These are phyloP conservation scores for Lodderomyces metapsilosis DNA, from an alignment of 1,139 yeast genomes.

Conservation along the genomic window DNA sequence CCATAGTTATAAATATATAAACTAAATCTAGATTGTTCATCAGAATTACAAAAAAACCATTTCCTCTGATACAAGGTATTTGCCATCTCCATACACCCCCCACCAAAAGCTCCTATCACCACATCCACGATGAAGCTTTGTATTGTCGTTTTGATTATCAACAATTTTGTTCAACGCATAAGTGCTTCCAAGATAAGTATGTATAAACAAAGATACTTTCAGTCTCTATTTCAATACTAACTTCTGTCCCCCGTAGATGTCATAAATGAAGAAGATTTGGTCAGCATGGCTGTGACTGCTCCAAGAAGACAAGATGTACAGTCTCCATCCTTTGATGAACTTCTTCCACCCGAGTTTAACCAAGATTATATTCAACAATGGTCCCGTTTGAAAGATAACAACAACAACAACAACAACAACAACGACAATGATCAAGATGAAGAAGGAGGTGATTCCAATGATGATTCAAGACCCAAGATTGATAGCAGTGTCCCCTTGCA, in stretches of 20 bases:
- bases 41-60: neutral
- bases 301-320: neutral
- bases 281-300: neutral
- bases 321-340: neutral
- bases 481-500: constrained; percentile 15
- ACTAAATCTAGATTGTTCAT: neutral
- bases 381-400: neutral
- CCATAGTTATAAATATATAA: neutral
- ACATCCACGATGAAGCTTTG: neutral
- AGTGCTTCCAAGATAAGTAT: neutral
- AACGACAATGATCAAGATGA: neutral
- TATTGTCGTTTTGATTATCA: neutral
- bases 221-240: too few species aligned
- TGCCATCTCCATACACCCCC: too few species aligned
- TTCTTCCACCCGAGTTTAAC: neutral
- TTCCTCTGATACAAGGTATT: neutral
- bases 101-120: neutral
- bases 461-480: constrained; percentile 3
- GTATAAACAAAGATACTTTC: too few species aligned
- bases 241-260: neutral
- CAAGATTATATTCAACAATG: neutral
- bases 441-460: neutral
- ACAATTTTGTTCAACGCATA: neutral
- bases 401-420: neutral
- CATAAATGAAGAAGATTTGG: constrained; percentile 2